A percentile compares a stretch with the other conserved stretches of the same genome.
Conservation (phyloP, 2,329 filamentous ascomycete genomes). For the Hypomyces perniciosus region DNA sequence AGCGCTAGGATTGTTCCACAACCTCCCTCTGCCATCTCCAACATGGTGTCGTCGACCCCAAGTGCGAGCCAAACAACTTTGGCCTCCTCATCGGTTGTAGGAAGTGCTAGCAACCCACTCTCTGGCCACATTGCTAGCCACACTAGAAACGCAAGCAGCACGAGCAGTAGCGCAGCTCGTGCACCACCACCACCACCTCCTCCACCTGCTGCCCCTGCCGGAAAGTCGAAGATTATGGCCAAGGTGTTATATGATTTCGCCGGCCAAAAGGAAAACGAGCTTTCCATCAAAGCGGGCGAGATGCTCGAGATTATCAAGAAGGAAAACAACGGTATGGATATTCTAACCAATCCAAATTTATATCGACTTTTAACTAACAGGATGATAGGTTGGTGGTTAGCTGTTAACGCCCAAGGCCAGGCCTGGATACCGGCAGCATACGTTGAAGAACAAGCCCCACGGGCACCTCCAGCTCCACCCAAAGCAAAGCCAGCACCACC, state of each 20-base stretch:
- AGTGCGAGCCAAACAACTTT: constrained; percentile 6
- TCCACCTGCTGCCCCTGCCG: constrained; percentile 37
- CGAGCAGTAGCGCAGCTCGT: constrained; percentile 40
- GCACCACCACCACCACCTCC: constrained; percentile 62
- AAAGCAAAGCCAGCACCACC: constrained; percentile 67
- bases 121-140: constrained; percentile 49
- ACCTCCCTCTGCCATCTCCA: constrained; percentile 26
- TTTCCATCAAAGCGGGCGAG: constrained; percentile 73
- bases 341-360: not conserved
- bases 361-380: constrained; percentile 25
- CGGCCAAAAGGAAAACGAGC: constrained; percentile 77
- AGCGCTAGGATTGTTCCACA: constrained; percentile 27
- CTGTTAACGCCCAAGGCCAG: constrained; percentile 64
- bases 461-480: constrained; percentile 59
- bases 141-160: constrained; percentile 49
- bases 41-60: constrained; percentile 19
- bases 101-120: constrained; percentile 24
- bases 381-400: constrained; percentile 87
- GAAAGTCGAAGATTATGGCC: constrained; percentile 64
- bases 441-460: constrained; percentile 72
- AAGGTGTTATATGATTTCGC: constrained; percentile 91
- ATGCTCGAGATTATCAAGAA: constrained; percentile 88
- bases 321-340: constrained; percentile 77
- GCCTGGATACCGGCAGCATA: constrained; percentile 95
- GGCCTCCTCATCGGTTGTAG: constrained; percentile 14